Percentiles rank a stretch among this genome's conserved stretches.
Conservation (phyloP, 768 basidiomycete genomes). For the Mycena belliarum region DNA sequence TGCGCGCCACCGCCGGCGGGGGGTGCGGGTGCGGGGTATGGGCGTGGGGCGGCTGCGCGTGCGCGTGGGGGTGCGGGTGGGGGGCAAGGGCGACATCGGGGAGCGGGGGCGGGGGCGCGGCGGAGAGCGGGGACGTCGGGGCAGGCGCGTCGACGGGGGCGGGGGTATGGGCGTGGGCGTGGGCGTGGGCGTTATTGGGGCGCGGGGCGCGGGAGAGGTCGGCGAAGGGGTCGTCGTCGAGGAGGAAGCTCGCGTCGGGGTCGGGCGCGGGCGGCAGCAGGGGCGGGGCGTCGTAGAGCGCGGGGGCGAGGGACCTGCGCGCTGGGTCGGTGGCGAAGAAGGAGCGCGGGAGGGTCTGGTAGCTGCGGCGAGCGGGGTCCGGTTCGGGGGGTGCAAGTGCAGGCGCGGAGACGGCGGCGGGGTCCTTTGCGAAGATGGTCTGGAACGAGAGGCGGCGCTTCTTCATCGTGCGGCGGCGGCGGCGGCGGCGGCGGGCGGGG, state of each 20-base stretch:
- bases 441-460: conserved; percentile 20
- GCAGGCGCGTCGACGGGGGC: not conserved
- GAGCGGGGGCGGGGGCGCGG: conserved; percentile 6
- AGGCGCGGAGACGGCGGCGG: not conserved
- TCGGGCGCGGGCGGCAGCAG: not conserved
- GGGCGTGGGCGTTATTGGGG: not conserved
- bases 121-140: not conserved
- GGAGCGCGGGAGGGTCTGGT: conserved; percentile 31
- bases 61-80: too few relatives aligned
- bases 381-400: too few relatives aligned
- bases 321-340: conserved; percentile 18
- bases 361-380: conserved; percentile 8
- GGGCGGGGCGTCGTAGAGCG: conserved; percentile 8
- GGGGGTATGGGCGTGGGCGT: not conserved
- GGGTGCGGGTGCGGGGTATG: not conserved
- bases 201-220: conserved; percentile 41
- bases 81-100: not conserved
- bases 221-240: conserved; percentile 79
- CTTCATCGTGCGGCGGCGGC: conserved; percentile 8
- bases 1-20: conserved; percentile 16
- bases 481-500: too few relatives aligned
- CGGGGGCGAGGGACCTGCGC: not conserved
- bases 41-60: too few relatives aligned
- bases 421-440: conserved; percentile 7
- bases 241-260: conserved; percentile 34